These are phyloP conservation scores for Talaromyces wortmannii DNA, from an alignment of 495 filamentous ascomycete species.

Conservation along the genomic window DNA sequence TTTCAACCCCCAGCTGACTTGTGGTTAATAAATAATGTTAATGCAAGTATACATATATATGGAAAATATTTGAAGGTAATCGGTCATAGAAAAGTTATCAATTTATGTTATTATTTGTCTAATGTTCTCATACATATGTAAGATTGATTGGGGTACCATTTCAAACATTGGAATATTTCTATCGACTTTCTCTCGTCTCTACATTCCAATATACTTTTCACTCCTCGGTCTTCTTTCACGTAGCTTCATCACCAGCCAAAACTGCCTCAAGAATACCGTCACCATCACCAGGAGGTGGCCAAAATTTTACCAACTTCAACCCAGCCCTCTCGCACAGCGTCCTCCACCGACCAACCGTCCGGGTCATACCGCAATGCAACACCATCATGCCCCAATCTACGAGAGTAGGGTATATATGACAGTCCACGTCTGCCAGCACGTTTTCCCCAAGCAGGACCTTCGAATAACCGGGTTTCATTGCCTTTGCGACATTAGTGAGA, in stretches of 20 bases:
- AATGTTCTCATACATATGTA: no score
- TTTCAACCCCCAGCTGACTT: no score
- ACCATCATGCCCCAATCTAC: constrained; percentile 37
- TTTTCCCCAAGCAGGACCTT: constrained; percentile 36
- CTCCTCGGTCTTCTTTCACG: not conserved
- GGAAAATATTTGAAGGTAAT: no score
- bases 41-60: no score
- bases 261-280: constrained; percentile 22
- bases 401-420: constrained; percentile 16
- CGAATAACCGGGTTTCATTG: constrained; percentile 39
- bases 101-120: no score
- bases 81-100: no score
- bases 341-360: constrained; percentile 29
- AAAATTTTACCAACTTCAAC: constrained; percentile 25
- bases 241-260: not conserved
- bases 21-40: no score
- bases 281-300: constrained; percentile 15
- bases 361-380: constrained; percentile 21
- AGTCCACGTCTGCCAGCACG: constrained; percentile 32
- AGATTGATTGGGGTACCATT: no score
- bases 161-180: no score
- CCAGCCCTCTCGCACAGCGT: constrained; percentile 23
- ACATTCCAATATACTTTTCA: not conserved
- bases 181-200: no score
- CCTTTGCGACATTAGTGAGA: constrained; percentile 14